Conservation (phyloP, 1,139 yeast species). For the Blastobotrys aristatus region DNA sequence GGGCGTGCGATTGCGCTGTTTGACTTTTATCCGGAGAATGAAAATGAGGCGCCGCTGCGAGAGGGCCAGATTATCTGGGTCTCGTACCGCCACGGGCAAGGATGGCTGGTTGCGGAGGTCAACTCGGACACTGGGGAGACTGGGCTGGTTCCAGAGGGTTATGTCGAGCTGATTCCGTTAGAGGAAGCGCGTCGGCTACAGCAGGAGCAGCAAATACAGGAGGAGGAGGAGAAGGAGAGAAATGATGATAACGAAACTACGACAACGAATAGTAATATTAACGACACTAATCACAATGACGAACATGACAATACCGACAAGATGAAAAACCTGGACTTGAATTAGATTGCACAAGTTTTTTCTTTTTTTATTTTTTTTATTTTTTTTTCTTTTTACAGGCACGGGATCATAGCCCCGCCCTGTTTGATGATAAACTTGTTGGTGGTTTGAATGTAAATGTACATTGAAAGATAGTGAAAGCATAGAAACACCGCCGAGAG, state of each 20-base stretch:
- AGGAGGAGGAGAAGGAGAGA: constrained; percentile 1
- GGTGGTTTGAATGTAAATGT: background rate
- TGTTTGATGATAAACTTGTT: background rate
- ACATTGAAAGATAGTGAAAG: background rate
- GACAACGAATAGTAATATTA: constrained; percentile 8
- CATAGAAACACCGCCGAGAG: background rate
- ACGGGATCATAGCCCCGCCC: background rate
- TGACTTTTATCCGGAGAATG: constrained; percentile 89
- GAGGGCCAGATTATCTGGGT: constrained; percentile 88
- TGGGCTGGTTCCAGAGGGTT: constrained; percentile 94
- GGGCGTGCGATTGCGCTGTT: constrained; percentile 79
- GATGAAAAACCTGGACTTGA: background rate
- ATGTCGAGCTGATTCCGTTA: constrained; percentile 54
- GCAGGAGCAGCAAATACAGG: constrained; percentile 8
- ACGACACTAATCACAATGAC: constrained; percentile 7
- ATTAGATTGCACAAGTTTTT: too few species aligned
- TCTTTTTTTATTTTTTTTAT: too few species aligned
- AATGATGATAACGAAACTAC: constrained; percentile 3
- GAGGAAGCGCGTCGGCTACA: constrained; percentile 22
- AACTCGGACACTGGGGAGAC: constrained; percentile 74
- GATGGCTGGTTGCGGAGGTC: constrained; percentile 89
- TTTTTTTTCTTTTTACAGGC: too few species aligned
- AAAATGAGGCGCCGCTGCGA: constrained; percentile 71
- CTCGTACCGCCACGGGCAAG: constrained; percentile 91
- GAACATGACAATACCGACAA: background rate